phyloP scores from a whole-genome alignment of 2,329 filamentous ascomycete species.

The Curvularia spicifera region DNA sequence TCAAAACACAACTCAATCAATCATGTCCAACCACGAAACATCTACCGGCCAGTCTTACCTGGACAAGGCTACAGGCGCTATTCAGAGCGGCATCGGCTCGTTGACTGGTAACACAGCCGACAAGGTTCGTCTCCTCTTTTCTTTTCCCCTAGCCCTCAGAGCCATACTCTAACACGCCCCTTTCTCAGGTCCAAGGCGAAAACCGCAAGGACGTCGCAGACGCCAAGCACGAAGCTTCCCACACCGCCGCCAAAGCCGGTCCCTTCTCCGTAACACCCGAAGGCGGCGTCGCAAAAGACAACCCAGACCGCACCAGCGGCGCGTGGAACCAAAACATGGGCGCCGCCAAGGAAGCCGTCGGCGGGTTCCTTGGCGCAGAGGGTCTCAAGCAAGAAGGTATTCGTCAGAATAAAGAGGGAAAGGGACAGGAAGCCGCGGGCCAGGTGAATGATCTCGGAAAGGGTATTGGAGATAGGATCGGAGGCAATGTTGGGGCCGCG shows the following conservation, averaged over 20 bases:
- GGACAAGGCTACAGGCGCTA: conserved; percentile 72
- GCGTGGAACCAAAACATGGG: conserved; percentile 91
- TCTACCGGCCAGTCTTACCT: conserved; percentile 76
- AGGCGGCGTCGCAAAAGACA: conserved; percentile 74
- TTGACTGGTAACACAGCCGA: conserved; percentile 75
- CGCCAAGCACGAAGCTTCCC: conserved; percentile 74
- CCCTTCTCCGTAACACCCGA: conserved; percentile 72
- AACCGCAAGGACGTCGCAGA: conserved; percentile 69
- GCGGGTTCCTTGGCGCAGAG: conserved; percentile 76
- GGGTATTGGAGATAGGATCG: conserved; percentile 63
- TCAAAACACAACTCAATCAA: background rate
- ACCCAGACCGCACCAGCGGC: conserved; percentile 73
- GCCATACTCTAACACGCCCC: conserved; percentile 29
- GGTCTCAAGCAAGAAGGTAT: conserved; percentile 75
- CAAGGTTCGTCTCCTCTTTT: conserved; percentile 55
- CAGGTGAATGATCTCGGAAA: conserved; percentile 76
- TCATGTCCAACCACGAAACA: conserved; percentile 60
- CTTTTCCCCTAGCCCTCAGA: conserved; percentile 1
- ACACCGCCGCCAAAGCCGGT: conserved; percentile 76
- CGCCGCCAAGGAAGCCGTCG: conserved; percentile 80
- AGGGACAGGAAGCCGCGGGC: conserved; percentile 81
- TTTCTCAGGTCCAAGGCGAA: conserved; percentile 62
- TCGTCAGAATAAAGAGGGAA: conserved; percentile 79
- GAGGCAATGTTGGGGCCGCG: conserved; percentile 73
- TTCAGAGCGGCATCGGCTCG: conserved; percentile 73